Evolutionary conservation across 1,284 basidiomycete species (phyloP), one percentile per base, ranked within the genome.

Genomic region (Acaromyces ingoldii): DNA sequence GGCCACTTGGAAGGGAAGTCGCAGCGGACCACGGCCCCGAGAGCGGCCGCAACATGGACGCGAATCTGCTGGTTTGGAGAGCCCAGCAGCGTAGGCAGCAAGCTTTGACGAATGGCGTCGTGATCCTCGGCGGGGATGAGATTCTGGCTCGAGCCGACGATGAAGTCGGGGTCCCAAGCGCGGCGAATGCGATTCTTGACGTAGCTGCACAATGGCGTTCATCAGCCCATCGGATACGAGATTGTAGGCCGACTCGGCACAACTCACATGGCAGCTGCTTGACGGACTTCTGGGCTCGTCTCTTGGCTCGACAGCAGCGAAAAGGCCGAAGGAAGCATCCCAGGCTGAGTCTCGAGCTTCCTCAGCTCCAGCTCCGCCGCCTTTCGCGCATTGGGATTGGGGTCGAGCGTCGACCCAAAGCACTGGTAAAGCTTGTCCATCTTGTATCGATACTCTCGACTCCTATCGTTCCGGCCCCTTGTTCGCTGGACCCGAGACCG

Each of bases 291-390:
- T 11, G 62, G 19, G 28, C 72, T 67, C 10, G 65, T 51, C 25
- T 74, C 60, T 13, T 51, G 19, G 19, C 63, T 56, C 2, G 63
- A 51, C 4, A 74, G 58, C 19, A 75, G 42, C 40, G 70, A 63
- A 34, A 75, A 65, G 42, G 65, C 67, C 15, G 64, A 60, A 9
- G 61, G 49, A 34, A 75, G 67, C 69, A 75, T 73, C 31, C 71
- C 72, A 46, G 62, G 60, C 45, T 72, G 64, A 15, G 53, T 42
- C 49, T 75, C 72, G 39, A 74, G 54, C 44, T 62, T 63, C 24
- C 62, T 62, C 31, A 75, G 63, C 49, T 75, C 71, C 30, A 72
- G 62, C 65, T 75, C 72, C 21, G 72, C 70, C 1, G 65, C 53
- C 39, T 63, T 68, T 10, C 72, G 66, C 31, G 57, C 53, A 47